Conservation (phyloP, 1,284 basidiomycete genomes). For the Rhodotorula sp. region DNA sequence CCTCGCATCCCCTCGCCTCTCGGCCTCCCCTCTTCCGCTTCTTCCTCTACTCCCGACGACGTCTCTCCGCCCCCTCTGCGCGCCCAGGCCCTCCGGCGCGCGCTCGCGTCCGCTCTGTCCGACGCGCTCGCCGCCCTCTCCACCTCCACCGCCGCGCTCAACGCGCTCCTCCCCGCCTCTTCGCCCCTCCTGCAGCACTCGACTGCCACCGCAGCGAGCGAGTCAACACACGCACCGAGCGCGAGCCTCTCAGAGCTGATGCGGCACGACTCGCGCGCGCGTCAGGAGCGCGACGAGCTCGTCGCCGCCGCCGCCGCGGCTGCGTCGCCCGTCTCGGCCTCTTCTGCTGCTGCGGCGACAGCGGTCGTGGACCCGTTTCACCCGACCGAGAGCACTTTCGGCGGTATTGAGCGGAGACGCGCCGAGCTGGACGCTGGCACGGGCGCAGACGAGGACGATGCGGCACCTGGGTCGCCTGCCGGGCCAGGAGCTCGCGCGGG, state of each 20-base stretch:
- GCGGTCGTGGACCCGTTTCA: conserved; percentile 20
- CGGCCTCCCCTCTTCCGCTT: neutral
- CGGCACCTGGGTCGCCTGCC: no score
- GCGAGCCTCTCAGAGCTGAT: conserved; percentile 21
- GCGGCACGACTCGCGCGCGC: conserved; percentile 12
- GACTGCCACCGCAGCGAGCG: neutral
- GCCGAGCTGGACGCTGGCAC: neutral
- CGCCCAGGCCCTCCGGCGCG: conserved; percentile 4
- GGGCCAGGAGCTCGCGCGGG: neutral
- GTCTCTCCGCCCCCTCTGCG: neutral
- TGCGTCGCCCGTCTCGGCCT: neutral
- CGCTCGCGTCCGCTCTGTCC: neutral
- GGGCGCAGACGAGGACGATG: no score
- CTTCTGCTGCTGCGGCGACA: neutral
- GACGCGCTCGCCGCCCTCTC: neutral
- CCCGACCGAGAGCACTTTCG: conserved; percentile 26
- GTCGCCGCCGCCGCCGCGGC: neutral
- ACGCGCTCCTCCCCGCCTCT: conserved; percentile 12
- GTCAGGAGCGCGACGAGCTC: conserved; percentile 11
- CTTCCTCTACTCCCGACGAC: neutral
- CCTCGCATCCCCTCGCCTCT: conserved; percentile 11
- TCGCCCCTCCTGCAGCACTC: conserved; percentile 13
- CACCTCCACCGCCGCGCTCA: neutral
- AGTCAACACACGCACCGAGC: neutral
- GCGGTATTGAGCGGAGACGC: conserved; percentile 24